Evolutionary conservation across 1,139 yeast genomes (phyloP).

Genomic region (Nakaseomyces uthaithaninus): DNA sequence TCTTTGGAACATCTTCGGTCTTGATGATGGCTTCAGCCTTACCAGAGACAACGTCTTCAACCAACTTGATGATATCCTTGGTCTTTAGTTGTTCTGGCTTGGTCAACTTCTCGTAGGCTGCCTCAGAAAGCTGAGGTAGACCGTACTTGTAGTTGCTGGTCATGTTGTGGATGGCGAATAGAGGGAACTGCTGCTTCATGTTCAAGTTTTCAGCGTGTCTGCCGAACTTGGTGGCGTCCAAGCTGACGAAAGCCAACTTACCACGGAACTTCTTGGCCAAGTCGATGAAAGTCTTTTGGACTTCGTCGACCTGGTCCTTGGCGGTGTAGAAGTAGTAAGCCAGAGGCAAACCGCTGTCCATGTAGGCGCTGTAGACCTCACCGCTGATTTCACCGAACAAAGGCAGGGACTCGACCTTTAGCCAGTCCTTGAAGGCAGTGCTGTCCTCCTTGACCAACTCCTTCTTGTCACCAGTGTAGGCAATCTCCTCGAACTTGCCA

Average conservation of each 20-base stretch:
- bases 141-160: slow-evolving; percentile 67
- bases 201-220: slow-evolving; percentile 84
- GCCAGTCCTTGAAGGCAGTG: slow-evolving; percentile 43
- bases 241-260: slow-evolving; percentile 74
- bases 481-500: slow-evolving; percentile 35
- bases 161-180: slow-evolving; percentile 79
- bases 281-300: slow-evolving; percentile 45
- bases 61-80: slow-evolving; percentile 48
- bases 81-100: slow-evolving; percentile 31
- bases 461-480: slow-evolving; percentile 34
- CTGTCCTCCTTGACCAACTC: slow-evolving; percentile 27
- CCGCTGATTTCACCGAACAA: slow-evolving; percentile 87
- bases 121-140: slow-evolving; percentile 40
- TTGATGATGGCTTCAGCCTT: slow-evolving; percentile 65
- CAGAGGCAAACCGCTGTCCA: slow-evolving; percentile 65
- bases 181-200: slow-evolving; percentile 81
- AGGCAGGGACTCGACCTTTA: slow-evolving; percentile 69
- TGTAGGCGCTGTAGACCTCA: slow-evolving; percentile 67
- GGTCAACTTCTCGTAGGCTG: slow-evolving; percentile 27
- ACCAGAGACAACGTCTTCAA: slow-evolving; percentile 57
- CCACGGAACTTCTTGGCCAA: slow-evolving; percentile 76
- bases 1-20: slow-evolving; percentile 81
- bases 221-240: slow-evolving; percentile 76
- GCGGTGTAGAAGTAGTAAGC: slow-evolving; percentile 79
- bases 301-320: slow-evolving; percentile 56